A percentile compares a stretch with the other conserved stretches of the same genome.
Conservation (phyloP, 768 basidiomycete genomes). For the Epithele typhae region DNA sequence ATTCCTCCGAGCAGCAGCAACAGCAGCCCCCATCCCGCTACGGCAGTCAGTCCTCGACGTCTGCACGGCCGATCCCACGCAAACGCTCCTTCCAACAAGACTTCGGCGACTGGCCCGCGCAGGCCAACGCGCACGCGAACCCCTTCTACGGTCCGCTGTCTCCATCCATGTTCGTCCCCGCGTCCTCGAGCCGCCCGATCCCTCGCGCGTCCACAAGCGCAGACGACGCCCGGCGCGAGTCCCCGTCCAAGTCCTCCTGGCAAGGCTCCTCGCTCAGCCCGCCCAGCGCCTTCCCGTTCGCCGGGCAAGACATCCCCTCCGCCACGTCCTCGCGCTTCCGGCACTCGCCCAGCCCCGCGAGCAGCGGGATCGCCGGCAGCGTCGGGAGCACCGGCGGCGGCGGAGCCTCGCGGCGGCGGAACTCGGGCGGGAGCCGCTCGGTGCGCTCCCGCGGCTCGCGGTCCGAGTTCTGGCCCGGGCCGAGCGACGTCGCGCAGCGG, state of each 20-base stretch:
- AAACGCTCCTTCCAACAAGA: constrained; percentile 12
- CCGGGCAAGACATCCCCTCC: constrained; percentile 6
- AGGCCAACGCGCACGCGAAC: background rate
- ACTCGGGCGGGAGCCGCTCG: constrained; percentile 22
- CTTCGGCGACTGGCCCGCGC: constrained; percentile 3
- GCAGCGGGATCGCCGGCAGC: constrained; percentile 1
- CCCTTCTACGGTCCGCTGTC: constrained; percentile 9
- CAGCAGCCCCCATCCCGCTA: constrained; percentile 9
- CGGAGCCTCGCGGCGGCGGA: constrained; percentile 12
- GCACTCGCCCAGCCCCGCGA: background rate
- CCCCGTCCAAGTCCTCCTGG: constrained; percentile 7
- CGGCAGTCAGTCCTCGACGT: background rate
- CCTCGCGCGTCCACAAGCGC: constrained; percentile 7
- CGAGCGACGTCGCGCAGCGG: constrained; percentile 8
- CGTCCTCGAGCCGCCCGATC: constrained; percentile 10
- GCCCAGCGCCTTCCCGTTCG: constrained; percentile 10
- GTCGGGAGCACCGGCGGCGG: background rate
- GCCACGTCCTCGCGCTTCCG: constrained; percentile 6
- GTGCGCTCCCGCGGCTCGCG: constrained; percentile 18
- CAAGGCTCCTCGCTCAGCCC: constrained; percentile 12
- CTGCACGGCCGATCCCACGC: constrained; percentile 11
- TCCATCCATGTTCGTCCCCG: background rate
- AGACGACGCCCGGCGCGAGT: constrained; percentile 8
- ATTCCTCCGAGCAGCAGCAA: no score
- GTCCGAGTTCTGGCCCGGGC: constrained; percentile 11